phyloP scores from a whole-genome alignment of 306 rosid genomes.

The Medicago lupulina region DNA sequence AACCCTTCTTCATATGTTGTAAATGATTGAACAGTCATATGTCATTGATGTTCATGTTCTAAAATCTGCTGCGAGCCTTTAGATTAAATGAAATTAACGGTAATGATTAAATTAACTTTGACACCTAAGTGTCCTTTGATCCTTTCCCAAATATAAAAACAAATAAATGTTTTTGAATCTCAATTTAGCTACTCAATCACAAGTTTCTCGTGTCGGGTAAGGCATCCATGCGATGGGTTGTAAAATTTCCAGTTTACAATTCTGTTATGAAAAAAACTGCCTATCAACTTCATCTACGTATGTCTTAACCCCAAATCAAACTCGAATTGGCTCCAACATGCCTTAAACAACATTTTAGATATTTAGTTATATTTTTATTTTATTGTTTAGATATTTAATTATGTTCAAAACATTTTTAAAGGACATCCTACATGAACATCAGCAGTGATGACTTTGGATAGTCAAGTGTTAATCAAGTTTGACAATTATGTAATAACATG shows the following conservation, averaged over 20 bases:
- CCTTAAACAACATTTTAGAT: neutral
- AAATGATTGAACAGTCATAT: too few species aligned
- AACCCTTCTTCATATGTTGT: too few species aligned
- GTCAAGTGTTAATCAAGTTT: neutral
- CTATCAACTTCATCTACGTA: neutral
- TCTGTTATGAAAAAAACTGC: neutral
- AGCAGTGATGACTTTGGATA: neutral
- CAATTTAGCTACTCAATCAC: too few species aligned
- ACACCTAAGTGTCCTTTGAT: too few species aligned
- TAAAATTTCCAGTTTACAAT: neutral
- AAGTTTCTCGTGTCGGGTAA: too few species aligned
- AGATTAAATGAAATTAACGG: too few species aligned
- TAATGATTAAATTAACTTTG: too few species aligned
- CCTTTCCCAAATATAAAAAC: too few species aligned
- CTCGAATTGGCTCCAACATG: neutral
- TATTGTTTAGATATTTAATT: neutral
- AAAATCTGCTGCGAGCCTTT: too few species aligned
- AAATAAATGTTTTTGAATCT: too few species aligned
- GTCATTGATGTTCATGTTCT: too few species aligned
- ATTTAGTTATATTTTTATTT: neutral
- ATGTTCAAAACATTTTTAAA: neutral
- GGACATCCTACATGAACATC: neutral
- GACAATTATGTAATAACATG: neutral
- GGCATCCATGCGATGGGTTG: neutral
- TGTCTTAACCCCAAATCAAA: neutral